Percentiles rank a stretch among this genome's conserved stretches.
Evolutionary conservation across 2,329 filamentous ascomycete genomes (phyloP).

Genomic region (Alternaria sp.): DNA sequence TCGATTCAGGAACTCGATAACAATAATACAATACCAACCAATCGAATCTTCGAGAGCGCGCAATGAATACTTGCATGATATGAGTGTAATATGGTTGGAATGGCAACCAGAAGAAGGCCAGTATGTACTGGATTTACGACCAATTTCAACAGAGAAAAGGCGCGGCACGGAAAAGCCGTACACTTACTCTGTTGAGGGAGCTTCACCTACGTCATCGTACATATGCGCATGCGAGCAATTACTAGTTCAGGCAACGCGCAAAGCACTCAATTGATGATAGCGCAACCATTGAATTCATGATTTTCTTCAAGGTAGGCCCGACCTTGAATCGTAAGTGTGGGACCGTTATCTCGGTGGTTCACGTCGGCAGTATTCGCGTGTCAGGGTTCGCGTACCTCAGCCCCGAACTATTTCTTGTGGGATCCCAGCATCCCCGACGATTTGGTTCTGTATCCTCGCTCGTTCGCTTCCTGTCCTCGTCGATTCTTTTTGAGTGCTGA

Average conservation of each 20-base stretch:
- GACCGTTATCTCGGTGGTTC: slow-evolving; percentile 18
- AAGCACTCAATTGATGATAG: slow-evolving; percentile 6
- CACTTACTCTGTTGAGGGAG: background rate
- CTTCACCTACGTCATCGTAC: slow-evolving; percentile 7
- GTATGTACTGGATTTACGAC: background rate
- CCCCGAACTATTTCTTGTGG: slow-evolving; percentile 2
- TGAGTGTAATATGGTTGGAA: background rate
- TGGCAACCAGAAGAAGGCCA: background rate
- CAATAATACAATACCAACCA: background rate
- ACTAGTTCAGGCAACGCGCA: slow-evolving; percentile 12
- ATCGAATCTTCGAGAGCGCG: too few species aligned
- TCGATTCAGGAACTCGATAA: background rate
- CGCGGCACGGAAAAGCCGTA: background rate
- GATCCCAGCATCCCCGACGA: slow-evolving; percentile 1
- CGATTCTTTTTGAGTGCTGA: background rate
- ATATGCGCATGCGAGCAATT: slow-evolving; percentile 16
- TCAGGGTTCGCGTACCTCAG: background rate
- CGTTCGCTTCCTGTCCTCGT: background rate
- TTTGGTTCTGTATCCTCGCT: slow-evolving; percentile 8
- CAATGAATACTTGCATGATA: background rate
- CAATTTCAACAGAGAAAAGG: background rate
- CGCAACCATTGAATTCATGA: slow-evolving; percentile 5
- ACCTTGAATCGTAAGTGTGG: slow-evolving; percentile 12
- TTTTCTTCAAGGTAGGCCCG: slow-evolving; percentile 14
- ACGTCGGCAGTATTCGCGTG: slow-evolving; percentile 22